phyloP scores from a whole-genome alignment of 2,329 filamentous ascomycete genomes.

The Sporothrix euskadiensis region DNA sequence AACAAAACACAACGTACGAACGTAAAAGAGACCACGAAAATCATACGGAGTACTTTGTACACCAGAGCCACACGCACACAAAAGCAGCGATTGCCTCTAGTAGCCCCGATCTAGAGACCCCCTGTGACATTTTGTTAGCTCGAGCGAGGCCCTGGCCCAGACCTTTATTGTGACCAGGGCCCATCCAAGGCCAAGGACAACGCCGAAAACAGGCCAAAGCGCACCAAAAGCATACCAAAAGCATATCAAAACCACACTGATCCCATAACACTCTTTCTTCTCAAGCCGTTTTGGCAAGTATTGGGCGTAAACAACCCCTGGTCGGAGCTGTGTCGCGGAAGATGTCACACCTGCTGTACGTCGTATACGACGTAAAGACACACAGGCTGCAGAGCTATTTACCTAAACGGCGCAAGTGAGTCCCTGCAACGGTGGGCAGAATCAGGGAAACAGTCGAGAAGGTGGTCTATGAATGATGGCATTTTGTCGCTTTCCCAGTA shows the following conservation, averaged over 20 bases:
- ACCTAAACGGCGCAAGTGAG: background rate
- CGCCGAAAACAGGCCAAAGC: background rate
- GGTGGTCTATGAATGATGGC: background rate
- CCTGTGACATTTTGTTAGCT: constrained; percentile 1
- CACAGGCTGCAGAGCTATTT: background rate
- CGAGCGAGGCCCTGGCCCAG: background rate
- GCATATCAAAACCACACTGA: background rate
- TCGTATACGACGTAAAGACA: background rate
- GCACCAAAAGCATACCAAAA: background rate
- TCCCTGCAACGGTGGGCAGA: background rate
- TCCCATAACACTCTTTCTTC: background rate
- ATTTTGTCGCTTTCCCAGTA: background rate
- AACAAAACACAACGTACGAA: background rate
- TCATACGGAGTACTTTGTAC: background rate
- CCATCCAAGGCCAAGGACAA: background rate
- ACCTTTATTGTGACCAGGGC: background rate
- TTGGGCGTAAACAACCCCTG: background rate
- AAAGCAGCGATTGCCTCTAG: constrained; percentile 10
- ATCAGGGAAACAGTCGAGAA: background rate
- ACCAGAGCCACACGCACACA: background rate
- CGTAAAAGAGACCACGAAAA: background rate
- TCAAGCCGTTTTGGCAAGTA: background rate
- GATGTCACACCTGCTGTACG: background rate
- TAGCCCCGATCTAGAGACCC: constrained; percentile 5
- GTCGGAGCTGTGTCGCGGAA: constrained; percentile 23